Conservation (phyloP, 2,329 filamentous ascomycete species). For the Aspergillus sp. region DNA sequence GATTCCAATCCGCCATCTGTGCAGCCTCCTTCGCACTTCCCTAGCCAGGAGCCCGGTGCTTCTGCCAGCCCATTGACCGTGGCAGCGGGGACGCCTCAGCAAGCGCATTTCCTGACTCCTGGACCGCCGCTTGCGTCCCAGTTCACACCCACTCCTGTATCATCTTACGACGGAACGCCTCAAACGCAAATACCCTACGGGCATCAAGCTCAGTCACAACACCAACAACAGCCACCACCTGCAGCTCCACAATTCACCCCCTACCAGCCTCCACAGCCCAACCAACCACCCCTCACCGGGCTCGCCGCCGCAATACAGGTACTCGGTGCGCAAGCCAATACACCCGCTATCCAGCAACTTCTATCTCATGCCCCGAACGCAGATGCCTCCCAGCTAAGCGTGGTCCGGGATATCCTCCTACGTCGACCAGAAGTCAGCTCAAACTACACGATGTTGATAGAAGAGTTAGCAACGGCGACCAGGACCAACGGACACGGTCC, state of each 20-base stretch:
- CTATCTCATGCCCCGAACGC: constrained; percentile 69
- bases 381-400: constrained; percentile 70
- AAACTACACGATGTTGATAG: constrained; percentile 52
- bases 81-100: constrained; percentile 31
- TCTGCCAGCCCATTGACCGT: constrained; percentile 37
- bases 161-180: constrained; percentile 19
- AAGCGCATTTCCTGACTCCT: constrained; percentile 28
- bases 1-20: constrained; percentile 45
- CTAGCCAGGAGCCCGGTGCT: constrained; percentile 36
- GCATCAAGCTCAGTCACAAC: constrained; percentile 21
- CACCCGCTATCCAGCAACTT: constrained; percentile 69
- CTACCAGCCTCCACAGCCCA: constrained; percentile 17
- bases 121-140: constrained; percentile 22
- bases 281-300: constrained; percentile 42
- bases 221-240: constrained; percentile 17
- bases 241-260: constrained; percentile 30
- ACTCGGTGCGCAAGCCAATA: constrained; percentile 62
- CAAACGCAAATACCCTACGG: constrained; percentile 21
- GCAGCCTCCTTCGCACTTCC: constrained; percentile 43
- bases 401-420: constrained; percentile 69
- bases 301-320: constrained; percentile 63
- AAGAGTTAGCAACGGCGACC: constrained; percentile 41
- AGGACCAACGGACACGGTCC: constrained; percentile 33
- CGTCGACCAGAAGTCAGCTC: constrained; percentile 65
- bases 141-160: constrained; percentile 26